Percentiles rank a stretch among this genome's conserved stretches.
Evolutionary conservation across 2,329 filamentous ascomycete species (phyloP).

Genomic region (Fusarium poae): DNA sequence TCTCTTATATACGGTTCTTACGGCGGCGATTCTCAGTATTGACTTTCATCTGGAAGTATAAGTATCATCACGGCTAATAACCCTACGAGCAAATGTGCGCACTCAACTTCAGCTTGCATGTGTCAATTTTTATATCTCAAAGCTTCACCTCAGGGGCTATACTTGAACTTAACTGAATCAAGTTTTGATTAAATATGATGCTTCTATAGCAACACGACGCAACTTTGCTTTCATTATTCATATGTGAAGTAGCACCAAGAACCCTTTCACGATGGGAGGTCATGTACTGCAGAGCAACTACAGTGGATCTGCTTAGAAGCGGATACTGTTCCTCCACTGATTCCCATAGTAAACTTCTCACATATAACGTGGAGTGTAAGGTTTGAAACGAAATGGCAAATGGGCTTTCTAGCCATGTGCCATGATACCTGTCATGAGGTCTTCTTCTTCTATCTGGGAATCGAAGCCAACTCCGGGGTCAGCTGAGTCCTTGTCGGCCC

Average conservation of each 20-base stretch:
- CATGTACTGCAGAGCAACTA: not conserved
- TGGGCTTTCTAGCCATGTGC: constrained; percentile 28
- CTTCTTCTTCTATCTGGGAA: constrained; percentile 68
- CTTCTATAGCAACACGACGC: constrained; percentile 9
- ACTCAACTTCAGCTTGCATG: not conserved
- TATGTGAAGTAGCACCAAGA: constrained; percentile 2
- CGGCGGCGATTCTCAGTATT: not conserved
- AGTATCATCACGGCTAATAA: not conserved
- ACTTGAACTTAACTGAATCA: not conserved
- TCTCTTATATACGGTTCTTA: not conserved
- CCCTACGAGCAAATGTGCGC: not conserved
- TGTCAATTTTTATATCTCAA: not conserved
- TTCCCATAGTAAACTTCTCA: not conserved
- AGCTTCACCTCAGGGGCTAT: not conserved
- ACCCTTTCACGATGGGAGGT: not conserved
- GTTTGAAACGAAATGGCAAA: not conserved
- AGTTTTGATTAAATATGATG: constrained; percentile 13
- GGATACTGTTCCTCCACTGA: too few relatives aligned
- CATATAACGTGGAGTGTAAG: not conserved
- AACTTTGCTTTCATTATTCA: constrained; percentile 32
- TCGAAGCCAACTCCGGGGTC: constrained; percentile 59
- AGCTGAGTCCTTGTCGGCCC: constrained; percentile 59
- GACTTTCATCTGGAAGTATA: not conserved
- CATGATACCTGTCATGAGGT: constrained; percentile 66
- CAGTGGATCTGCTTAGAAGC: not conserved